A percentile compares a stretch with the other conserved stretches of the same genome.
Evolutionary conservation across 2,329 filamentous ascomycete genomes (phyloP).

Genomic region (Didymella arachidicola): DNA sequence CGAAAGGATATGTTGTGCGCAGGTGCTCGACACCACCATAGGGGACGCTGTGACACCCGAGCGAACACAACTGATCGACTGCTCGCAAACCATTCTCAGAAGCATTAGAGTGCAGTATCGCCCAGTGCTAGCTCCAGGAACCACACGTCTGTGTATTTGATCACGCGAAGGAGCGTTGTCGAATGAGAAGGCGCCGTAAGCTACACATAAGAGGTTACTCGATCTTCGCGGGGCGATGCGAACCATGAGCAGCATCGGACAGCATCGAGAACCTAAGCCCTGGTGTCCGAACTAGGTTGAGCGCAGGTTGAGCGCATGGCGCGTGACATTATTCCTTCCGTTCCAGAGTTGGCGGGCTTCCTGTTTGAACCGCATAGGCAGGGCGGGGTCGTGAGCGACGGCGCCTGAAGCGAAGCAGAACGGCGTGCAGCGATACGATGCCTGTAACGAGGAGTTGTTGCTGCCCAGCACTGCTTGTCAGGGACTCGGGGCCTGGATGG

Average conservation of each 20-base stretch:
- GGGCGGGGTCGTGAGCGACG: constrained; percentile 37
- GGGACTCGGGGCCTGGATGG: constrained; percentile 41
- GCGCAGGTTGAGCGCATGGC: constrained; percentile 31
- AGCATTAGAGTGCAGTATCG: constrained; percentile 23
- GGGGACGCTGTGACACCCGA: constrained; percentile 28
- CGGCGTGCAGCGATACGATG: constrained; percentile 48
- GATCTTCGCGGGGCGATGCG: constrained; percentile 21
- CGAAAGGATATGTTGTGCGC: constrained; percentile 34
- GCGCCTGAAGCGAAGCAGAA: constrained; percentile 48
- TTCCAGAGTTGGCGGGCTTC: constrained; percentile 24
- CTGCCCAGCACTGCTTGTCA: constrained; percentile 33
- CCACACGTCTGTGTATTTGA: constrained; percentile 26
- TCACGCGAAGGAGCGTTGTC: constrained; percentile 22
- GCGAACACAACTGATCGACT: constrained; percentile 18
- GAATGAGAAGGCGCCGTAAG: constrained; percentile 28
- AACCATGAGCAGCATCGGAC: constrained; percentile 10
- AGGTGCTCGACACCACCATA: constrained; percentile 28
- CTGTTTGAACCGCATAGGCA: constrained; percentile 29
- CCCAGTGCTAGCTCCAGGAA: constrained; percentile 40
- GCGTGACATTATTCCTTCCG: constrained; percentile 40
- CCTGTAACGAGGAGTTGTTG: constrained; percentile 33
- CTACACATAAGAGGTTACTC: constrained; percentile 31
- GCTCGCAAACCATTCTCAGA: constrained; percentile 18
- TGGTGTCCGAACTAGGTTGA: constrained; percentile 34
- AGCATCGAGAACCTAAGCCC: constrained; percentile 29